Conservation (phyloP, 2,329 filamentous ascomycete genomes). For the Phyllosticta ampelicida region DNA sequence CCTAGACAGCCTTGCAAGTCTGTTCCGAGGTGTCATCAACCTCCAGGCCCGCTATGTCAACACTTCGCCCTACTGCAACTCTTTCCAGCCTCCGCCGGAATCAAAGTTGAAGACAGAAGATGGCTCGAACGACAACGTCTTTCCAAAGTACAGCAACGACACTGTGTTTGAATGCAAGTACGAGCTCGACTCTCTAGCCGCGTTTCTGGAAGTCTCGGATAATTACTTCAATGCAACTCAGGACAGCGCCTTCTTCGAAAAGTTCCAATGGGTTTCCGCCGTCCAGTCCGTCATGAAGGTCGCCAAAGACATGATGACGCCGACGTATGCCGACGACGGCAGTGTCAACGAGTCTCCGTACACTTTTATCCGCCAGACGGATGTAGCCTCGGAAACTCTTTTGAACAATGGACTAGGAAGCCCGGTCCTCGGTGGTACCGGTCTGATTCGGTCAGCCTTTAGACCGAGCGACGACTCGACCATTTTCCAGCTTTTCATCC, state of each 20-base stretch:
- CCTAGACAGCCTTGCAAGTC: constrained; percentile 50
- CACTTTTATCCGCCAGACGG: constrained; percentile 34
- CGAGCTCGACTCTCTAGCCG: constrained; percentile 42
- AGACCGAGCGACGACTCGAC: constrained; percentile 41
- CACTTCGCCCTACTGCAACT: constrained; percentile 45
- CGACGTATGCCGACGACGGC: constrained; percentile 39
- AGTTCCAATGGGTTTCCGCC: constrained; percentile 37
- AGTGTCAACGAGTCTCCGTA: constrained; percentile 35
- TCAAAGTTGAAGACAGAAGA: not conserved
- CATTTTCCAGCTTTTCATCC: constrained; percentile 40
- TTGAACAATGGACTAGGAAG: constrained; percentile 44
- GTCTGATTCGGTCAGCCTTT: constrained; percentile 40
- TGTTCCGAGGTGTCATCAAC: constrained; percentile 63
- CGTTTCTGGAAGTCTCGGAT: constrained; percentile 39
- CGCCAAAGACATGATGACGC: constrained; percentile 36
- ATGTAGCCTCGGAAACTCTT: constrained; percentile 37
- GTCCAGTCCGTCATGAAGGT: constrained; percentile 35
- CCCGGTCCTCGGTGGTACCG: constrained; percentile 38
- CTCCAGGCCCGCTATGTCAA: constrained; percentile 58
- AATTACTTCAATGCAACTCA: constrained; percentile 40
- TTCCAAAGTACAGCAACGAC: constrained; percentile 31
- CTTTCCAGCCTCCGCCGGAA: constrained; percentile 41
- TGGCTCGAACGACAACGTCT: constrained; percentile 33
- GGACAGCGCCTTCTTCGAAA: constrained; percentile 38
- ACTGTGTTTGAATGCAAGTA: constrained; percentile 45